Evolutionary conservation across 2,329 filamentous ascomycete genomes (phyloP).

Genomic region (Shiraia bambusicola): DNA sequence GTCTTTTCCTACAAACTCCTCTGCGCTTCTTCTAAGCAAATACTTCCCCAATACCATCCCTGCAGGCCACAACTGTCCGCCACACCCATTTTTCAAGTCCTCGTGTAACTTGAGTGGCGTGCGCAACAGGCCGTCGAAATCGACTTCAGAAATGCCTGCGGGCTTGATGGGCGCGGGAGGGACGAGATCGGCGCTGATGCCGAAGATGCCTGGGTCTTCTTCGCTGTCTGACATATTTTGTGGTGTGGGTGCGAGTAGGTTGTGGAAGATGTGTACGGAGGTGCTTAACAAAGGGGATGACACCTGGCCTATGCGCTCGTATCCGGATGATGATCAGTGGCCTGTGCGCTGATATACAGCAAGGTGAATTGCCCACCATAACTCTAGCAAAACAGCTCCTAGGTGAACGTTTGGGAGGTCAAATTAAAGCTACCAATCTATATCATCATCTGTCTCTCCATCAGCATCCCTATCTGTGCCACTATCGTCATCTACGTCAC

Average conservation of each 20-base stretch:
- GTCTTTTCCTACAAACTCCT: constrained; percentile 64
- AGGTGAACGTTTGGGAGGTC: too few species aligned
- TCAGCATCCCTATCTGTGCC: too few species aligned
- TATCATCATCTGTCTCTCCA: constrained; percentile 2
- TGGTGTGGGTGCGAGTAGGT: background rate
- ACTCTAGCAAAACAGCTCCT: too few species aligned
- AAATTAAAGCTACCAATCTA: background rate
- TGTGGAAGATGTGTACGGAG: background rate
- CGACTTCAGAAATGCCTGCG: constrained; percentile 54
- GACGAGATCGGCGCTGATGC: constrained; percentile 58
- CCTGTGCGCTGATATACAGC: too few species aligned
- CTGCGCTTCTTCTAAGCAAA: constrained; percentile 71
- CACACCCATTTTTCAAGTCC: constrained; percentile 84
- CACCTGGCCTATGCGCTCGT: too few species aligned
- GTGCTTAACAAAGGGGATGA: too few species aligned
- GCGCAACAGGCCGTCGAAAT: constrained; percentile 73
- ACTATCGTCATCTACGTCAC: too few species aligned
- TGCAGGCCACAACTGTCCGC: constrained; percentile 91
- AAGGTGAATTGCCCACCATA: too few species aligned
- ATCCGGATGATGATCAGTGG: too few species aligned
- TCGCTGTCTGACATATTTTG: constrained; percentile 31
- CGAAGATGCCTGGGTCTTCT: constrained; percentile 39
- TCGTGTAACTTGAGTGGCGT: constrained; percentile 76
- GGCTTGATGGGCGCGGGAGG: constrained; percentile 55
- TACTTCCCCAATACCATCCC: constrained; percentile 87